Base-by-base conservation (phyloP, 2,329 filamentous ascomycete genomes). In the Botrytis pseudocinerea region DNA sequence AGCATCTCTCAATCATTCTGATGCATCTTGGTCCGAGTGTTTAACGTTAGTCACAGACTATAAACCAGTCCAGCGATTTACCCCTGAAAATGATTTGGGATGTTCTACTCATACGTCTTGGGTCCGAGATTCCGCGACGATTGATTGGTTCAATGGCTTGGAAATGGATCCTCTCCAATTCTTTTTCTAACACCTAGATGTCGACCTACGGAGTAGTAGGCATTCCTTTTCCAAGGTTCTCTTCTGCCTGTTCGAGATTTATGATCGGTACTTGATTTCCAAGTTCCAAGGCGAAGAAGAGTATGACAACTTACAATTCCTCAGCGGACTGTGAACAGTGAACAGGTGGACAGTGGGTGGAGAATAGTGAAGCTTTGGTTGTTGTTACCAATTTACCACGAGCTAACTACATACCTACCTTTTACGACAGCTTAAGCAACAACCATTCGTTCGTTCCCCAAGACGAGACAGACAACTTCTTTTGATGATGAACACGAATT, bases 161-260 rank as follows among this genome's bases (percentile, higher is more conserved):
- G 22, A 20, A 28, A 20, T 54, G 25, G 64, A 40, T 12, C 3
- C 8, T 44, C 61, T 42, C 61, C 61, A 62, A 28, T 44, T 63
- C 40, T 63, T 61, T 63, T 44, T 57, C 48, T 3, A 9, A 57
- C n/a, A 57, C 51, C 51, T 57, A 54, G 12, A 54, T 16, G 14
- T 54, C 25, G 1, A 28, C 51, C 61, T 63, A 32, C 32, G 32
- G 32, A 32, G 32, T 2, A 32, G 32, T 32, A 32, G 32, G 28
- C 14, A 64, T 46, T 64, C 61, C 61, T 22, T 32, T 64, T 64
- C 61, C 61, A 64, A 64, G 61, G 40, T 64, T 64, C 61, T 20
- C 61, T 63, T 44, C 16, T 38, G 25, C 22, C 20, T 61, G 32
- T 61, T 38, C 20, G 59, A 44, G 10, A n/a, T 42, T 44, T n/a